These are phyloP conservation scores for Meredithiella fracta DNA, from an alignment of 2,329 filamentous ascomycete genomes.

Conservation along the genomic window DNA sequence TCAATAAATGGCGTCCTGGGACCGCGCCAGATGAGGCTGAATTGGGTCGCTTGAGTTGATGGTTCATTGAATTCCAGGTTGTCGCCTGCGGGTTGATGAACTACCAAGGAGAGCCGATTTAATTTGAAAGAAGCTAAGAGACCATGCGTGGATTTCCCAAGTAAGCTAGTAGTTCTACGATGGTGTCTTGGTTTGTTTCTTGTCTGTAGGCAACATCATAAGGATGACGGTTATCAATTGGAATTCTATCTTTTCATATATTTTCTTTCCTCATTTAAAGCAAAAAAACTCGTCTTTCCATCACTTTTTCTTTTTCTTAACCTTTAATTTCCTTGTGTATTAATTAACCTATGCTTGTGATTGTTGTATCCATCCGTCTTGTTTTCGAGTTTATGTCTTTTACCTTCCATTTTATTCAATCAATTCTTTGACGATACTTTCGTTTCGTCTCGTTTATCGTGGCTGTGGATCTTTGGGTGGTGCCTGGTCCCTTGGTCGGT, in stretches of 20 bases:
- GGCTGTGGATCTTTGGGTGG: background rate
- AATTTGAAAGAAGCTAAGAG: background rate
- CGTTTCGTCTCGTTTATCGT: background rate
- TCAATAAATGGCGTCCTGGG: background rate
- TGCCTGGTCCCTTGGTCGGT: background rate
- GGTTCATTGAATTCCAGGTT: conserved; percentile 2
- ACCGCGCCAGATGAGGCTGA: background rate
- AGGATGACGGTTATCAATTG: background rate
- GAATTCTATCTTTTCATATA: background rate
- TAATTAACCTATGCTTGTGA: background rate
- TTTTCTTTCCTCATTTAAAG: background rate
- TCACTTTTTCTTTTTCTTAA: background rate
- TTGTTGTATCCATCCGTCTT: background rate
- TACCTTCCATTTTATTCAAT: background rate
- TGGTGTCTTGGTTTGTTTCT: background rate
- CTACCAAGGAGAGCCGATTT: background rate
- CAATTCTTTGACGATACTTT: background rate
- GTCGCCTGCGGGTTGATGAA: background rate
- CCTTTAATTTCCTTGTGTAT: background rate
- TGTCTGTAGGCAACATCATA: background rate
- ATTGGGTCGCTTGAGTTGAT: background rate
- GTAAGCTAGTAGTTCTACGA: background rate
- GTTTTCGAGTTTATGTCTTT: background rate
- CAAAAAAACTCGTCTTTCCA: background rate
- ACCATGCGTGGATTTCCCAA: background rate